A percentile compares a stretch with the other conserved stretches of the same genome.
Conservation (phyloP, 2,329 filamentous ascomycete species). For the Onygenales sp. region DNA sequence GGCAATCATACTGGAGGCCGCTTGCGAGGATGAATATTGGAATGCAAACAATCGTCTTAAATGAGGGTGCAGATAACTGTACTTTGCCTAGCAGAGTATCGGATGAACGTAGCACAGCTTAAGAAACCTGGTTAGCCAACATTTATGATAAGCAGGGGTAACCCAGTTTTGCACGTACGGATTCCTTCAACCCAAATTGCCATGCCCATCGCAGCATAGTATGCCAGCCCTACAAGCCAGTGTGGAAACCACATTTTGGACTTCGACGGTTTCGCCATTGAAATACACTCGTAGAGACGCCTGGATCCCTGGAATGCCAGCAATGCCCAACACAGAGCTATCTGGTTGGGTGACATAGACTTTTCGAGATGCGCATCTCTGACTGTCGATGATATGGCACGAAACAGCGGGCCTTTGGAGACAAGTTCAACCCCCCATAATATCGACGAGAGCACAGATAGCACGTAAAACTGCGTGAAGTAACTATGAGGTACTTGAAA, state of each 20-base stretch:
- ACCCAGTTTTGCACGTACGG: slow-evolving; percentile 38
- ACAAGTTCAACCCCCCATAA: slow-evolving; percentile 65
- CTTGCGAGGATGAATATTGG: slow-evolving; percentile 62
- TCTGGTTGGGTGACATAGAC: slow-evolving; percentile 53
- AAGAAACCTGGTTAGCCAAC: neutral
- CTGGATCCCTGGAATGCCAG: slow-evolving; percentile 67
- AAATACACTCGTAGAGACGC: slow-evolving; percentile 65
- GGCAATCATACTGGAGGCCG: slow-evolving; percentile 63
- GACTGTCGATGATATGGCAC: slow-evolving; percentile 36
- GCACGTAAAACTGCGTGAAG: slow-evolving; percentile 80
- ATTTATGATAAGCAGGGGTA: slow-evolving; percentile 2
- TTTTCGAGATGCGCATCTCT: slow-evolving; percentile 22
- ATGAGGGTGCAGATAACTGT: slow-evolving; percentile 29
- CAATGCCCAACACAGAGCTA: slow-evolving; percentile 58
- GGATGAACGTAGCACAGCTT: slow-evolving; percentile 8
- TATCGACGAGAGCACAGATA: slow-evolving; percentile 58
- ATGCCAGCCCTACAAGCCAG: slow-evolving; percentile 68
- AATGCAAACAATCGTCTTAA: slow-evolving; percentile 48
- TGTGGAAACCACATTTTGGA: slow-evolving; percentile 80
- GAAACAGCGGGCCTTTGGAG: slow-evolving; percentile 45
- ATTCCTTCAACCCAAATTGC: slow-evolving; percentile 78
- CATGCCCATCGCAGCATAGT: slow-evolving; percentile 65
- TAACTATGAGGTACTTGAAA: slow-evolving; percentile 73
- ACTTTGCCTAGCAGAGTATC: slow-evolving; percentile 19
- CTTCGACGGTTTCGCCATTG: slow-evolving; percentile 54